These are phyloP conservation scores for Clarireedia homoeocarpa DNA, from an alignment of 2,329 filamentous ascomycete species.

Conservation along the genomic window DNA sequence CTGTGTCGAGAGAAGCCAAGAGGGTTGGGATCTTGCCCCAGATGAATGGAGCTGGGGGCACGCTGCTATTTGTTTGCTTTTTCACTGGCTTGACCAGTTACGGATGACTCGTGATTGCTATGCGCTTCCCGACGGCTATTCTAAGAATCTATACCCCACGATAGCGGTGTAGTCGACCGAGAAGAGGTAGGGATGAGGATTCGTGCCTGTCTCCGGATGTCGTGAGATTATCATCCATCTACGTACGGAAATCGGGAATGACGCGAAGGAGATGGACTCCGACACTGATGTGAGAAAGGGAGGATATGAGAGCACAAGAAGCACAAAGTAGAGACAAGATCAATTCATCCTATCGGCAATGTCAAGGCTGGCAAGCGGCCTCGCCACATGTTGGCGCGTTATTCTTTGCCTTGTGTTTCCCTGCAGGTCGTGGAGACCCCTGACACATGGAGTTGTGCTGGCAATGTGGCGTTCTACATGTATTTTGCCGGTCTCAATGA, in stretches of 20 bases:
- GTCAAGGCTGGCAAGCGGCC: slow-evolving; percentile 7
- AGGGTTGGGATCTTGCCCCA: slow-evolving; percentile 3
- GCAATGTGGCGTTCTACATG: neutral
- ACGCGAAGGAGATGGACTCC: neutral
- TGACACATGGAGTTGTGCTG: neutral
- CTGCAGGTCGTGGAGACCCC: slow-evolving; percentile 7
- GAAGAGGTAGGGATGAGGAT: neutral
- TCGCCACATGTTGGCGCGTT: neutral
- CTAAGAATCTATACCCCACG: neutral
- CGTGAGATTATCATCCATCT: too few relatives aligned
- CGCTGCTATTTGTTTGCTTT: neutral
- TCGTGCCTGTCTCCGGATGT: too few relatives aligned
- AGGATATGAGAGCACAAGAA: neutral
- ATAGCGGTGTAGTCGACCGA: slow-evolving; percentile 2
- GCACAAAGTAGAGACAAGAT: neutral
- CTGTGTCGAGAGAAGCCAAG: slow-evolving; percentile 1
- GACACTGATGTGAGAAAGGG: neutral
- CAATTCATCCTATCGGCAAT: neutral
- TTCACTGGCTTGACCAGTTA: neutral
- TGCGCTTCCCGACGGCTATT: neutral
- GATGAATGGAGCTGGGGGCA: neutral
- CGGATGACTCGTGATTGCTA: slow-evolving; percentile 3
- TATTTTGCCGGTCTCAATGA: slow-evolving; percentile 1
- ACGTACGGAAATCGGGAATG: neutral
- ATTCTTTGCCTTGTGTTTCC: slow-evolving; percentile 5